A percentile compares a stretch with the other conserved stretches of the same genome.
These are phyloP conservation scores for Geotrichum australiense DNA, from an alignment of 1,139 yeast genomes.

Conservation along the genomic window DNA sequence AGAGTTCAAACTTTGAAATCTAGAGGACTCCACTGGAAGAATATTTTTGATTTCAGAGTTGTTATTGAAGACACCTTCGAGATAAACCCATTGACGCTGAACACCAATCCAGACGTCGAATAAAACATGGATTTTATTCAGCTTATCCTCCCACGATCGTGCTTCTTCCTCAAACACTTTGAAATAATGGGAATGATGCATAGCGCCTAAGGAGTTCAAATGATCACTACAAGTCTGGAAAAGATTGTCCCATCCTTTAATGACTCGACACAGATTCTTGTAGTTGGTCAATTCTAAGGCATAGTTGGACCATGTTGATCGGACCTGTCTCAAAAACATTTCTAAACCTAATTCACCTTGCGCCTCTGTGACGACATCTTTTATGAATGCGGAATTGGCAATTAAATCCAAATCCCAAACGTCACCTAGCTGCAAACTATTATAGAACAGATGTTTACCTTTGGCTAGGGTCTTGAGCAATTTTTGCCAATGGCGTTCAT, in stretches of 20 bases:
- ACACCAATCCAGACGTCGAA: constrained; percentile 75
- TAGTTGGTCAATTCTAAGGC: constrained; percentile 53
- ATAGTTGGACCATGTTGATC: constrained; percentile 35
- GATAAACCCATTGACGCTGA: constrained; percentile 84
- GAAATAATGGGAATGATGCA: constrained; percentile 65
- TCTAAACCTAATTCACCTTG: constrained; percentile 66
- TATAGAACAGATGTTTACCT: constrained; percentile 26
- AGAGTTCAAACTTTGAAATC: constrained; percentile 58
- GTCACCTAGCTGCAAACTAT: constrained; percentile 45
- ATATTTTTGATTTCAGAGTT: constrained; percentile 54
- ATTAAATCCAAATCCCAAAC: constrained; percentile 53
- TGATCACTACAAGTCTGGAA: constrained; percentile 58
- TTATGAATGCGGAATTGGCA: constrained; percentile 43
- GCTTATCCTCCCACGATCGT: constrained; percentile 47
- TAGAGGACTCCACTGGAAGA: constrained; percentile 61
- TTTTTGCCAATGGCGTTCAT: constrained; percentile 64
- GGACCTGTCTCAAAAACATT: constrained; percentile 44
- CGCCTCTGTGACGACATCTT: constrained; percentile 54
- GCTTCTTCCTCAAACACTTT: constrained; percentile 57
- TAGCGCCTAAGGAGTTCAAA: constrained; percentile 55
- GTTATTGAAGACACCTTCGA: constrained; percentile 62
- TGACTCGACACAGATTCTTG: constrained; percentile 47
- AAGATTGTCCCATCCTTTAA: constrained; percentile 62
- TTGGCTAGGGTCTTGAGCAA: constrained; percentile 36
- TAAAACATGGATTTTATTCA: constrained; percentile 46